Evolutionary conservation across 495 filamentous ascomycete genomes (phyloP).

Genomic region (Penicillium flavigenum): DNA sequence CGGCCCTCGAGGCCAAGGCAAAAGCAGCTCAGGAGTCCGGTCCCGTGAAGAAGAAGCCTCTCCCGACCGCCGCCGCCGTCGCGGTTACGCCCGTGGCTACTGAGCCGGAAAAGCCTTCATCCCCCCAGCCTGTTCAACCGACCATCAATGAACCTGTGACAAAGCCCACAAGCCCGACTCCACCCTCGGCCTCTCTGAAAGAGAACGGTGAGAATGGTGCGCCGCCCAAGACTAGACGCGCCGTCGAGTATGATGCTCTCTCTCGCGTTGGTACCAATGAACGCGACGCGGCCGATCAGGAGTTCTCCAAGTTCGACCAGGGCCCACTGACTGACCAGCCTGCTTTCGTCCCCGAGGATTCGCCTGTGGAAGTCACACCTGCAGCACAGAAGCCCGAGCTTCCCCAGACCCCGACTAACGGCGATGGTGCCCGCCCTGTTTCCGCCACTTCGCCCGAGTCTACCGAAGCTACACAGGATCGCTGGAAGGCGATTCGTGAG

Average conservation of each 20-base stretch:
- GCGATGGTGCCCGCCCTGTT: constrained; percentile 16
- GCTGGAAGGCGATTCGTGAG: constrained; percentile 94
- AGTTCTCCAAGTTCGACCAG: constrained; percentile 85
- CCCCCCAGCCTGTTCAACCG: constrained; percentile 16
- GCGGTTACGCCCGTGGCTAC: constrained; percentile 15
- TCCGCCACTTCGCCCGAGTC: constrained; percentile 9
- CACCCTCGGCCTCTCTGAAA: constrained; percentile 5
- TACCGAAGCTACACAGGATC: constrained; percentile 53
- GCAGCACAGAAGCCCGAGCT: constrained; percentile 14
- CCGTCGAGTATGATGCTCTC: constrained; percentile 51
- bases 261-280: constrained; percentile 67
- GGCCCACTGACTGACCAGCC: constrained; percentile 86
- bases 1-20: constrained; percentile 47
- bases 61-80: constrained; percentile 23
- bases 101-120: constrained; percentile 19
- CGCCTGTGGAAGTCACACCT: constrained; percentile 36
- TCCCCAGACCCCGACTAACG: constrained; percentile 27
- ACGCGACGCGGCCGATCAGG: constrained; percentile 61
- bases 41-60: constrained; percentile 41
- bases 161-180: constrained; percentile 13
- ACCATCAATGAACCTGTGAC: constrained; percentile 25
- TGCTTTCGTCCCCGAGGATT: constrained; percentile 73
- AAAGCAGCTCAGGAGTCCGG: constrained; percentile 38
- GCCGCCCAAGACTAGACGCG: constrained; percentile 50
- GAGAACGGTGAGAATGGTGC: constrained; percentile 23